Conservation (phyloP, 2,329 filamentous ascomycete genomes). For the Fusarium verticillioides region DNA sequence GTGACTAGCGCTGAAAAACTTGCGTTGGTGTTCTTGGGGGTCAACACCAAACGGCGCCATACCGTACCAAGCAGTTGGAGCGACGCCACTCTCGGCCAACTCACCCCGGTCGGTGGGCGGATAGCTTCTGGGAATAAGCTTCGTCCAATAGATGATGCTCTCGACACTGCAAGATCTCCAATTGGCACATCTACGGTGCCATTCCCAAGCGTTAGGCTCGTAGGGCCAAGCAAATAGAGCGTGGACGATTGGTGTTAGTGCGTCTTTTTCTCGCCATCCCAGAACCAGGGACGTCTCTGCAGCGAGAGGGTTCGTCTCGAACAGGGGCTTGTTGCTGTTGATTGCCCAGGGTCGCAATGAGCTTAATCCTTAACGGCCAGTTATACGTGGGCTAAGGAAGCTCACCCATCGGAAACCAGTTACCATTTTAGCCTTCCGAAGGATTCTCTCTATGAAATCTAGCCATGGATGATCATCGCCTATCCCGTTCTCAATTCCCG, state of each 20-base stretch:
- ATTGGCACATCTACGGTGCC: slow-evolving; percentile 1
- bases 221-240: background rate
- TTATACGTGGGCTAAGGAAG: background rate
- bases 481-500: background rate
- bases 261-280: slow-evolving; percentile 5
- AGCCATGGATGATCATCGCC: slow-evolving; percentile 19
- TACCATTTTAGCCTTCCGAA: background rate
- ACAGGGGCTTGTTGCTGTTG: background rate
- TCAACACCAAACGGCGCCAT: background rate
- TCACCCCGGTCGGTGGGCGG: background rate
- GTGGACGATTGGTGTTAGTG: slow-evolving; percentile 5
- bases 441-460: slow-evolving; percentile 13
- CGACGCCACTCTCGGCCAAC: slow-evolving; percentile 11
- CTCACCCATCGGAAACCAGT: background rate
- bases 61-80: background rate
- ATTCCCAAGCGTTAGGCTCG: slow-evolving; percentile 1
- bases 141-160: background rate
- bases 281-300: background rate
- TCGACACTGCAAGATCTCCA: background rate
- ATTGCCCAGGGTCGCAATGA: background rate
- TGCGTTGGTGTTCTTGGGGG: background rate
- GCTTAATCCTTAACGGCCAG: slow-evolving; percentile 4
- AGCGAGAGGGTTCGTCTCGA: background rate
- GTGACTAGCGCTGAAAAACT: slow-evolving; percentile 11
- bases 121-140: slow-evolving; percentile 14